Percentiles rank a stretch among this genome's conserved stretches.
Evolutionary conservation across 2,329 filamentous ascomycete species (phyloP).

Genomic region (Hymenoscyphus occultus): DNA sequence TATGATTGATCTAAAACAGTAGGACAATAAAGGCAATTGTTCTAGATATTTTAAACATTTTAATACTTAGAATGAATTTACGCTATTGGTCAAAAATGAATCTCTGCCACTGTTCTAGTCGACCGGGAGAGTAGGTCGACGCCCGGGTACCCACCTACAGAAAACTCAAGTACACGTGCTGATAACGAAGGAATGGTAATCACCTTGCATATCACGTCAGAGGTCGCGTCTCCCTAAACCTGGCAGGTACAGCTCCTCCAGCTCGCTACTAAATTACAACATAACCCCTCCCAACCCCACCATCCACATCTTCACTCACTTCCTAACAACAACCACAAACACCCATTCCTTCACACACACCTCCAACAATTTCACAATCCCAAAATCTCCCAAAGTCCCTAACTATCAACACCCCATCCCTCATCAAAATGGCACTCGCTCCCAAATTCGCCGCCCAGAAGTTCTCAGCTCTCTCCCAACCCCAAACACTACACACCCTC

Average conservation of each 20-base stretch:
- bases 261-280: neutral
- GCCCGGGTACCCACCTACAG: neutral
- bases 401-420: neutral
- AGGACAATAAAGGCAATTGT: too few species aligned
- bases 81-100: too few species aligned
- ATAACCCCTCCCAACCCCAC: neutral
- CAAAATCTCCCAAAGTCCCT: neutral
- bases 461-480: conserved; percentile 45
- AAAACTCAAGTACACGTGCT: neutral
- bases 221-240: neutral
- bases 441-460: conserved; percentile 75
- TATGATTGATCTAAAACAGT: too few species aligned
- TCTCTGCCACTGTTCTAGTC: too few species aligned
- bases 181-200: neutral
- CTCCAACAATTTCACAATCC: neutral
- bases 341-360: neutral
- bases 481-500: conserved; percentile 52
- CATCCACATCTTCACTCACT: neutral
- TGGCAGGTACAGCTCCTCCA: too few species aligned
- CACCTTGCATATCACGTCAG: conserved; percentile 3
- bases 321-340: too few species aligned
- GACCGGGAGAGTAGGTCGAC: too few species aligned
- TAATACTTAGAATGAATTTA: too few species aligned
- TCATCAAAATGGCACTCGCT: conserved; percentile 63
- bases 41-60: too few species aligned